These are phyloP conservation scores for Paragyromitra xinjiangensis DNA, from an alignment of 495 filamentous ascomycete species.

Conservation along the genomic window DNA sequence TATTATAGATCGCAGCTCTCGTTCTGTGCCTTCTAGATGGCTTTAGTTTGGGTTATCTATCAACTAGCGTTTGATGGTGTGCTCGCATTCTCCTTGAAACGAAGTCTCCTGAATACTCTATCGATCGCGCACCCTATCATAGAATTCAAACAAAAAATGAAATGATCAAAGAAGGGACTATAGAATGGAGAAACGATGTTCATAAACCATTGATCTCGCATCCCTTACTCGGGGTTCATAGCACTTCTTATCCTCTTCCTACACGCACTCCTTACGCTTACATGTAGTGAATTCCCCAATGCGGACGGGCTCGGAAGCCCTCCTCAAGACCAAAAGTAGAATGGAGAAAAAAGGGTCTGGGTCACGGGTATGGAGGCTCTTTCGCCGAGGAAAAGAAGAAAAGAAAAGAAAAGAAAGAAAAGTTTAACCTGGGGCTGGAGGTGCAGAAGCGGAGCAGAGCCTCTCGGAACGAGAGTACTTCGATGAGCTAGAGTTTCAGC, in stretches of 20 bases:
- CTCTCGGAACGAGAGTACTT: constrained; percentile 41
- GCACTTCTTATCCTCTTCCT: constrained; percentile 5
- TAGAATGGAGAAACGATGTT: constrained; percentile 25
- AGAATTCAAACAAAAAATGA: not conserved
- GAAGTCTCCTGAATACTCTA: not conserved
- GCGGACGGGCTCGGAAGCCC: constrained; percentile 20
- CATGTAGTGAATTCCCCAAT: not conserved
- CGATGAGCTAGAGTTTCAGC: constrained; percentile 38
- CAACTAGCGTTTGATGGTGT: constrained; percentile 17
- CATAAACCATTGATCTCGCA: constrained; percentile 19
- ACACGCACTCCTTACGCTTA: constrained; percentile 13
- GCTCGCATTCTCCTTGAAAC: constrained; percentile 38
- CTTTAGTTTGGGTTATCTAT: constrained; percentile 23
- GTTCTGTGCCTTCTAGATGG: constrained; percentile 41
- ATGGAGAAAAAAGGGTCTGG: not conserved
- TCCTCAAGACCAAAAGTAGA: constrained; percentile 3
- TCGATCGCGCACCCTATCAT: constrained; percentile 16
- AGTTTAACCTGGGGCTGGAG: constrained; percentile 17
- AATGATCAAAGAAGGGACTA: constrained; percentile 1
- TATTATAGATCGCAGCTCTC: not conserved
- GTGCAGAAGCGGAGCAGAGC: constrained; percentile 35
- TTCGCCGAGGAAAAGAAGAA: constrained; percentile 7
- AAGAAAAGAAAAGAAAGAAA: constrained; percentile 24
- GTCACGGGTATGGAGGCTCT: constrained; percentile 23
- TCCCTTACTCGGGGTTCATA: constrained; percentile 23